A percentile compares a stretch with the other conserved stretches of the same genome.
phyloP scores from a whole-genome alignment of 352 stramenopile genomes.

The Elongisporangium anandrum region DNA sequence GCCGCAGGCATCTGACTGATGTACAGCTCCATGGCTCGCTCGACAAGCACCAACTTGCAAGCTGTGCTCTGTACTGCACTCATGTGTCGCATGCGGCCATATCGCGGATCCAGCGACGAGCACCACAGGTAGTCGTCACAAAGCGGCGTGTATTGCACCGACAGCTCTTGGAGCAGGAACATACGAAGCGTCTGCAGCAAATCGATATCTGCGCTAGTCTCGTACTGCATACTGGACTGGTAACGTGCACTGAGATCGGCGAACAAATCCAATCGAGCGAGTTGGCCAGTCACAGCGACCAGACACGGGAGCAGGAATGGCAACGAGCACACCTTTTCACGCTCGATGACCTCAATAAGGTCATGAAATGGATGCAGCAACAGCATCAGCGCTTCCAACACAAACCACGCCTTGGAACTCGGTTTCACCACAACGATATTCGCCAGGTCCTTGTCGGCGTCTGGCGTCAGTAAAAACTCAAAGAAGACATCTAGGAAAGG shows the following conservation, averaged over 20 bases:
- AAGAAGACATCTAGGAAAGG: constrained; percentile 16
- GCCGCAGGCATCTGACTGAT: constrained; percentile 18
- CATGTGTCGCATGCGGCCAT: constrained; percentile 38
- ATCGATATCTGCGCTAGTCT: neutral
- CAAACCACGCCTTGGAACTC: constrained; percentile 16
- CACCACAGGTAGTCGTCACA: constrained; percentile 24
- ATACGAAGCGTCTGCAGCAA: constrained; percentile 12
- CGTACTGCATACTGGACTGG: neutral
- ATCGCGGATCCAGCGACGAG: constrained; percentile 36
- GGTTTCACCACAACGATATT: constrained; percentile 5
- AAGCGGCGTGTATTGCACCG: constrained; percentile 9
- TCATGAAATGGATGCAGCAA: constrained; percentile 39
- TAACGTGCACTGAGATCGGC: constrained; percentile 15
- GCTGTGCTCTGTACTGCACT: constrained; percentile 20
- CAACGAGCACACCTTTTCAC: constrained; percentile 27
- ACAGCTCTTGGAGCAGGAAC: constrained; percentile 10
- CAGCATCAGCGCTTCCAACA: constrained; percentile 34
- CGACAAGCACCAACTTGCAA: constrained; percentile 10
- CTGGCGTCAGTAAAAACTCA: constrained; percentile 4
- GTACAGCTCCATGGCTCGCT: constrained; percentile 17
- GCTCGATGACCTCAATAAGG: constrained; percentile 27
- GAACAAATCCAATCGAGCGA: constrained; percentile 22
- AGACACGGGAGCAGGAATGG: constrained; percentile 35
- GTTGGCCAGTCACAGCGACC: constrained; percentile 24
- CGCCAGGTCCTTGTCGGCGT: constrained; percentile 3